A percentile compares a stretch with the other conserved stretches of the same genome.
These are phyloP conservation scores for Aspergillus candidus DNA, from an alignment of 2,329 filamentous ascomycete genomes.

Conservation along the genomic window DNA sequence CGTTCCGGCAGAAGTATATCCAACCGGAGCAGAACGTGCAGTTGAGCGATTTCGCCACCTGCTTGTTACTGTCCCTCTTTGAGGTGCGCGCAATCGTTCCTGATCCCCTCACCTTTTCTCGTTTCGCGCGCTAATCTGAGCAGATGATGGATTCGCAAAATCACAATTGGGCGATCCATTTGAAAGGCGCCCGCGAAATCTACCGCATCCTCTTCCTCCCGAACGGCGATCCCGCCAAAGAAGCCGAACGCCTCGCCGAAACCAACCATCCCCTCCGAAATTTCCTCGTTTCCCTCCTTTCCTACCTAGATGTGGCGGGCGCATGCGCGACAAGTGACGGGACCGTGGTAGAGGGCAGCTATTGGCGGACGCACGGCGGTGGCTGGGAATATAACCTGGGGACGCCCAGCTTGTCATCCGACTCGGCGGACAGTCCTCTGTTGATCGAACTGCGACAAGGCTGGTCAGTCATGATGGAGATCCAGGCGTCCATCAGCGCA, in stretches of 20 bases:
- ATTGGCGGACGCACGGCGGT: conserved; percentile 34
- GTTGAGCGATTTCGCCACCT: conserved; percentile 30
- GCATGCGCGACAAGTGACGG: conserved; percentile 34
- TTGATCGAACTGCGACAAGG: conserved; percentile 24
- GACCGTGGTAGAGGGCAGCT: conserved; percentile 33
- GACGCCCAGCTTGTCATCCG: conserved; percentile 24
- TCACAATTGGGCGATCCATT: conserved; percentile 35
- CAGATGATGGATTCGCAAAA: conserved; percentile 37
- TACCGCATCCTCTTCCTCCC: conserved; percentile 29
- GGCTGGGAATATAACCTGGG: conserved; percentile 36
- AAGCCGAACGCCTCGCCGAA: conserved; percentile 24
- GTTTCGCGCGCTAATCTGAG: neutral
- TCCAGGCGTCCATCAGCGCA: conserved; percentile 26
- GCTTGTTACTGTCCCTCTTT: conserved; percentile 29
- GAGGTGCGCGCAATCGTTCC: conserved; percentile 20
- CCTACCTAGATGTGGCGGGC: conserved; percentile 36
- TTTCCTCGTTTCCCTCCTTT: conserved; percentile 36
- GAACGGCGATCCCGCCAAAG: conserved; percentile 18
- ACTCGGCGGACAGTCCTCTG: conserved; percentile 16
- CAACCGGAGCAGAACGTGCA: conserved; percentile 19
- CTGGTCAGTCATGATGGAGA: conserved; percentile 32
- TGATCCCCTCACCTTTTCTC: no score
- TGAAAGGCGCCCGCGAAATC: conserved; percentile 36
- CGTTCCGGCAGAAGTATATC: conserved; percentile 24
- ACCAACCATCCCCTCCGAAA: conserved; percentile 29